These are phyloP conservation scores for Nyctanthes arbortristis DNA, from an alignment of 257 asterid genomes.

Conservation along the genomic window DNA sequence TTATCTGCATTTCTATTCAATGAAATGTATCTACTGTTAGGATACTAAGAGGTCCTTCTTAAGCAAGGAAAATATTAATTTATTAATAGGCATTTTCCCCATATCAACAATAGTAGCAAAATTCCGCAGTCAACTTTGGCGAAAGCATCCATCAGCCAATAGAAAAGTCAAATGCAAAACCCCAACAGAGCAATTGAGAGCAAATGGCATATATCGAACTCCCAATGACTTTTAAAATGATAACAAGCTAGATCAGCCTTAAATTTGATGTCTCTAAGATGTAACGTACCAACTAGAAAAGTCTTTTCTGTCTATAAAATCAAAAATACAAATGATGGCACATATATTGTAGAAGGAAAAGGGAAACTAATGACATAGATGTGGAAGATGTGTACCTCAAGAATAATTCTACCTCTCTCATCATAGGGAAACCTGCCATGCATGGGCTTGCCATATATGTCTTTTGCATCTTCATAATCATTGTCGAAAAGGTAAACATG, in stretches of 20 bases:
- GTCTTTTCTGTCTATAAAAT: constrained; percentile 1
- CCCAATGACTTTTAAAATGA: not conserved
- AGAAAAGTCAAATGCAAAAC: not conserved
- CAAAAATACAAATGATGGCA: constrained; percentile 14
- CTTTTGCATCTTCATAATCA: constrained; percentile 94
- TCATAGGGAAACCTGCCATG: constrained; percentile 92
- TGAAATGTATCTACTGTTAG: not conserved
- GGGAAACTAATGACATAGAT: constrained; percentile 2
- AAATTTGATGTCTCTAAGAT: not conserved
- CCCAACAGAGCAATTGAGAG: constrained; percentile 4
- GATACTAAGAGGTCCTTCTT: not conserved
- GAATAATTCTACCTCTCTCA: constrained; percentile 87
- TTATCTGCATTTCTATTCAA: not conserved
- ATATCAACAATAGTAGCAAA: not conserved
- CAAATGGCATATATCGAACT: not conserved
- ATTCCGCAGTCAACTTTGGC: not conserved
- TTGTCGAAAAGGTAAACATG: constrained; percentile 90
- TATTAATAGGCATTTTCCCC: not conserved
- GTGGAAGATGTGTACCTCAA: constrained; percentile 70
- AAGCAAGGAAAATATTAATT: not conserved
- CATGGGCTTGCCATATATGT: constrained; percentile 84
- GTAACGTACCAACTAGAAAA: not conserved
- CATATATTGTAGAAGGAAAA: not conserved
- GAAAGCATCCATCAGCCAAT: not conserved
- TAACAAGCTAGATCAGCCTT: not conserved